phyloP scores from a whole-genome alignment of 371 early-diverging fungal species.

The Chytridium lagenaria region DNA sequence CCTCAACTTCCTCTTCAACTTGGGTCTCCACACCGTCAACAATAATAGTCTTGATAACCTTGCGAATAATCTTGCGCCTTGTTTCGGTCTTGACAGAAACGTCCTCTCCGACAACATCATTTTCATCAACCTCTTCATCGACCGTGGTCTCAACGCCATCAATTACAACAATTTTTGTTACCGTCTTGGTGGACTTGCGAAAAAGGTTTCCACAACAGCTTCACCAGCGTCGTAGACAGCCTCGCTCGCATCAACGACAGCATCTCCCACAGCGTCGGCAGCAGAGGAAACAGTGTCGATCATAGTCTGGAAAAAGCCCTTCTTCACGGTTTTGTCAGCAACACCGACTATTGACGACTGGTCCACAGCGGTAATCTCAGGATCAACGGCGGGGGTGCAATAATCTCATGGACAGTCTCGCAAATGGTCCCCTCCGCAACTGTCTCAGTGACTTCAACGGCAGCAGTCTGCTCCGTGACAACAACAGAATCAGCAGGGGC shows the following conservation, averaged over 20 bases:
- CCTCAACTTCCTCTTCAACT: not conserved
- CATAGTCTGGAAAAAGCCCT: not conserved
- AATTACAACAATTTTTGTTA: not conserved
- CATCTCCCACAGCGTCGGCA: conserved; percentile 8
- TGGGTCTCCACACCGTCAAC: not conserved
- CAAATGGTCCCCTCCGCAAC: not conserved
- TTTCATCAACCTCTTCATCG: not conserved
- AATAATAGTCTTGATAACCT: not conserved
- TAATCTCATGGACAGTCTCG: not conserved
- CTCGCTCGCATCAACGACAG: not conserved
- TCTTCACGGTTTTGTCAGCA: not conserved
- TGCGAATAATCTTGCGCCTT: not conserved
- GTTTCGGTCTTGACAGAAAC: not conserved
- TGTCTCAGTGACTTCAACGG: not conserved
- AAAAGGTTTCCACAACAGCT: no score
- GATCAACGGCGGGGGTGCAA: no score
- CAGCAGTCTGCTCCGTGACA: not conserved
- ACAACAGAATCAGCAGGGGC: no score
- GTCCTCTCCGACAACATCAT: not conserved
- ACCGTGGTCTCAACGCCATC: conserved; percentile 6
- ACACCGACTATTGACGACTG: no score
- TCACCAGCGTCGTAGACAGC: not conserved
- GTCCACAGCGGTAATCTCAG: no score
- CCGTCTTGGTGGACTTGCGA: not conserved
- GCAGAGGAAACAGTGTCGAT: not conserved